Evolutionary conservation across 2,329 filamentous ascomycete species (phyloP).

Genomic region (Penicillium sp.): DNA sequence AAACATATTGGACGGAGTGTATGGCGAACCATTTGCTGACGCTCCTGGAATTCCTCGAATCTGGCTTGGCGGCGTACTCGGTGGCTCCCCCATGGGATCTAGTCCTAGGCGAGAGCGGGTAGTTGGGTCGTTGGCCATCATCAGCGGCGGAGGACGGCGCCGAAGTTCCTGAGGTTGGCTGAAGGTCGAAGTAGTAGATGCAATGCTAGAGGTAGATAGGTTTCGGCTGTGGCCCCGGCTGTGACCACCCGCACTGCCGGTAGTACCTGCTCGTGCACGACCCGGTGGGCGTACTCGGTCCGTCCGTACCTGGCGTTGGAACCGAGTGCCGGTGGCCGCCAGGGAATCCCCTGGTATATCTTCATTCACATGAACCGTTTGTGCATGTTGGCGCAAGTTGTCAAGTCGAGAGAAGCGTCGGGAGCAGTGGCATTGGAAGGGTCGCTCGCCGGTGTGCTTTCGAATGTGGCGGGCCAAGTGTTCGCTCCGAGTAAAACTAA

Average conservation of each 20-base stretch:
- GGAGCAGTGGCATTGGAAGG: conserved; percentile 94
- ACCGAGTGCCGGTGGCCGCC: conserved; percentile 86
- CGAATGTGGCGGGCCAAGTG: conserved; percentile 93
- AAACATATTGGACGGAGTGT: conserved; percentile 80
- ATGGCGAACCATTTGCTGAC: conserved; percentile 74
- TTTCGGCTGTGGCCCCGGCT: conserved; percentile 79
- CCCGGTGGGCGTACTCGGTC: conserved; percentile 77
- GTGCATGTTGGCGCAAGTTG: conserved; percentile 93
- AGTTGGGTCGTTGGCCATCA: conserved; percentile 72
- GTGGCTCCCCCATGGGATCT: conserved; percentile 64
- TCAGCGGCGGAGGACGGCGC: conserved; percentile 75
- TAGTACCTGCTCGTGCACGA: conserved; percentile 74
- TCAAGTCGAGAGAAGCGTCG: conserved; percentile 91
- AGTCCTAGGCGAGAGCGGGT: conserved; percentile 64
- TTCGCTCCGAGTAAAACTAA: conserved; percentile 95
- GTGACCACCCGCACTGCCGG: conserved; percentile 70
- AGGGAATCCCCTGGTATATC: conserved; percentile 93
- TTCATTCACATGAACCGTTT: conserved; percentile 96
- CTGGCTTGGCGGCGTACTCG: conserved; percentile 63
- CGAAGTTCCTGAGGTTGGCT: conserved; percentile 64
- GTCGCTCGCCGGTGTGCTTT: conserved; percentile 97
- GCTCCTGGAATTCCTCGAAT: conserved; percentile 66
- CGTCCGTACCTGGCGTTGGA: conserved; percentile 87
- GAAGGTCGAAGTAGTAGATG: conserved; percentile 70
- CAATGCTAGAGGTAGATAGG: conserved; percentile 83